Evolutionary conservation across 495 filamentous ascomycete species (phyloP).

Genomic region (Neurospora sp.): DNA sequence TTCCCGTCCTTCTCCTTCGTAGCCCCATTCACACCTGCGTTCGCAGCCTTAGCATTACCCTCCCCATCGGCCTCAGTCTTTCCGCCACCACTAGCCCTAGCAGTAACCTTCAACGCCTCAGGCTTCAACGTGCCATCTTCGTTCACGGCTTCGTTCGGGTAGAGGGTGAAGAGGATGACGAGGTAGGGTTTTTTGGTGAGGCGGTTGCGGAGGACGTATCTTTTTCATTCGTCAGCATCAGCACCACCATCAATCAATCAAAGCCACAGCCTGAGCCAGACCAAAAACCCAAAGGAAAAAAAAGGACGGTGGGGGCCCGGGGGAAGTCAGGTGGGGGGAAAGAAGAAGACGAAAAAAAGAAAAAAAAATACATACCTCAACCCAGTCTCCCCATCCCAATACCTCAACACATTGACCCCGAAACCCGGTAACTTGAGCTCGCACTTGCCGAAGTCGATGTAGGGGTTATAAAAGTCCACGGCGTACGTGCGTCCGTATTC

Average conservation of each 20-base stretch:
- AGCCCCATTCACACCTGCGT: background rate
- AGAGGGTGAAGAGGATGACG: constrained; percentile 67
- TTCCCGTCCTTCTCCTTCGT: background rate
- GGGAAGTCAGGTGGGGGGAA: too few species aligned
- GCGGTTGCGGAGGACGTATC: constrained; percentile 79
- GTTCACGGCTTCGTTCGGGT: constrained; percentile 52
- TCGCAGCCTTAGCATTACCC: background rate
- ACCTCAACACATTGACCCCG: constrained; percentile 61
- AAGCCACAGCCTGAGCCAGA: too few species aligned
- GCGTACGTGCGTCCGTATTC: constrained; percentile 48
- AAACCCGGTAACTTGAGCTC: constrained; percentile 74
- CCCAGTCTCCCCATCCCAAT: constrained; percentile 63
- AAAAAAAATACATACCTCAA: constrained; percentile 28
- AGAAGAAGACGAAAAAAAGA: background rate
- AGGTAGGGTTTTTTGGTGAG: constrained; percentile 60
- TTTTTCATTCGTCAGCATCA: too few species aligned
- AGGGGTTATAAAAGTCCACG: constrained; percentile 87
- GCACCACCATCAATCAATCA: too few species aligned
- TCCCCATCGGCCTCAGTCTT: background rate
- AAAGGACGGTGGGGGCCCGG: too few species aligned
- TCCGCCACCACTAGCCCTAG: constrained; percentile 3
- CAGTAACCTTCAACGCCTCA: constrained; percentile 18
- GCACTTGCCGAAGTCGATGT: constrained; percentile 74
- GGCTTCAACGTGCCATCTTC: constrained; percentile 46
- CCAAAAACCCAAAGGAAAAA: constrained; percentile 3